A percentile compares a stretch with the other conserved stretches of the same genome.
These are phyloP conservation scores for Collybiopsis luxurians DNA, from an alignment of 768 basidiomycete genomes.

Conservation along the genomic window DNA sequence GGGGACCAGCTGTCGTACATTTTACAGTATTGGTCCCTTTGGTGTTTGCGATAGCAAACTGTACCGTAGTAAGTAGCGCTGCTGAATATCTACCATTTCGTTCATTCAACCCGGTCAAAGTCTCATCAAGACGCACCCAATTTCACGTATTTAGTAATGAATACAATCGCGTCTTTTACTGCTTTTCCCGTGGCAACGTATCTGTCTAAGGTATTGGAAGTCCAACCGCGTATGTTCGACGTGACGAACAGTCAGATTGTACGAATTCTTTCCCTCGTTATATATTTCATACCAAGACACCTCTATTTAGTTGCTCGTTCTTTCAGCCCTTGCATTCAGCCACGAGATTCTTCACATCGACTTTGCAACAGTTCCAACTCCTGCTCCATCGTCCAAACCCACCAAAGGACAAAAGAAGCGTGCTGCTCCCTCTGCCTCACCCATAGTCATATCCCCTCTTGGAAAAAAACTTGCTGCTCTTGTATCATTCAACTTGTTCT, in stretches of 20 bases:
- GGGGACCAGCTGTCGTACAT: slow-evolving; percentile 63
- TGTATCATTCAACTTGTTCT: not conserved
- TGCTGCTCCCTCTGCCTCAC: not conserved
- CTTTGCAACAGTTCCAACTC: not conserved
- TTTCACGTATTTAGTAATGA: not conserved
- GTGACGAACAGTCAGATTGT: slow-evolving; percentile 42
- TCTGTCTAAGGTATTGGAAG: slow-evolving; percentile 18
- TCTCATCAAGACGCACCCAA: slow-evolving; percentile 35
- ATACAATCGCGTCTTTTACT: not conserved
- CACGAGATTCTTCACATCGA: slow-evolving; percentile 2
- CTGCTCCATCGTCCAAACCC: not conserved
- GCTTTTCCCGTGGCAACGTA: not conserved
- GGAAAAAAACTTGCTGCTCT: slow-evolving; percentile 6
- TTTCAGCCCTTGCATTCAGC: slow-evolving; percentile 12
- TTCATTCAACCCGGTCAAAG: slow-evolving; percentile 17
- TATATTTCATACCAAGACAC: not conserved
- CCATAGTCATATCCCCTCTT: not conserved
- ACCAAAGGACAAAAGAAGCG: slow-evolving; percentile 3
- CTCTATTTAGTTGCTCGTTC: slow-evolving; percentile 14
- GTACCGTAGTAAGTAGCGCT: not conserved
- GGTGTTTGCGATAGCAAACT: slow-evolving; percentile 37
- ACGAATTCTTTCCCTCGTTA: slow-evolving; percentile 11
- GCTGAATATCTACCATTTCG: not conserved
- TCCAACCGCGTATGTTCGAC: slow-evolving; percentile 19
- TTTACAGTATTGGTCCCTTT: slow-evolving; percentile 53